Evolutionary conservation across 2,329 filamentous ascomycete species (phyloP).

Genomic region (Phyllosticta paracitricarpa): DNA sequence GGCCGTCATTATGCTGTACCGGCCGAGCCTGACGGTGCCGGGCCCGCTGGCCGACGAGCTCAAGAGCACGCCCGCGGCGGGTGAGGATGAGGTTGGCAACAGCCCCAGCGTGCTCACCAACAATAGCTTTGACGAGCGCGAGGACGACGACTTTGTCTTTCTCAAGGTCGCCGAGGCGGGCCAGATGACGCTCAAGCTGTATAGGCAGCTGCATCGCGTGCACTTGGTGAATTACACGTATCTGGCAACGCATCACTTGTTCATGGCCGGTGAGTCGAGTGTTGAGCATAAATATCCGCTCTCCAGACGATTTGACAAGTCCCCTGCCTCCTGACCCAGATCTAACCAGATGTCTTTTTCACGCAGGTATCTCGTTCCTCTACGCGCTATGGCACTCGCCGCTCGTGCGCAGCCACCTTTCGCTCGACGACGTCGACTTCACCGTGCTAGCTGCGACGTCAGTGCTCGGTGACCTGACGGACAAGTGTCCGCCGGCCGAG

Average conservation of each 20-base stretch:
- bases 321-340: too few species aligned
- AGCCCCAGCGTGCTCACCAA: slow-evolving; percentile 47
- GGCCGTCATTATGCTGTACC: slow-evolving; percentile 88
- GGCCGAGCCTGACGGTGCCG: slow-evolving; percentile 80
- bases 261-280: slow-evolving; percentile 71
- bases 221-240: slow-evolving; percentile 94
- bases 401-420: slow-evolving; percentile 72
- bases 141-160: slow-evolving; percentile 86
- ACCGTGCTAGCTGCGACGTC: slow-evolving; percentile 89
- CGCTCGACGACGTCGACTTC: slow-evolving; percentile 94
- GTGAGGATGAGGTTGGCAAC: slow-evolving; percentile 42
- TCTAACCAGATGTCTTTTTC: too few species aligned
- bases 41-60: slow-evolving; percentile 74
- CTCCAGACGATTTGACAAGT: too few species aligned
- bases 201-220: slow-evolving; percentile 77
- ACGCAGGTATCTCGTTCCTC: slow-evolving; percentile 68
- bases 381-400: slow-evolving; percentile 97
- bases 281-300: not conserved
- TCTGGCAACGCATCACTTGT: slow-evolving; percentile 87
- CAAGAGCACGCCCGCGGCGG: slow-evolving; percentile 31
- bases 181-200: slow-evolving; percentile 82
- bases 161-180: slow-evolving; percentile 92
- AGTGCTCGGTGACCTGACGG: slow-evolving; percentile 80
- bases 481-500: slow-evolving; percentile 91
- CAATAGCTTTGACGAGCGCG: slow-evolving; percentile 53